Evolutionary conservation across 495 filamentous ascomycete species (phyloP).

Genomic region (Hyaloscypha bicolor): DNA sequence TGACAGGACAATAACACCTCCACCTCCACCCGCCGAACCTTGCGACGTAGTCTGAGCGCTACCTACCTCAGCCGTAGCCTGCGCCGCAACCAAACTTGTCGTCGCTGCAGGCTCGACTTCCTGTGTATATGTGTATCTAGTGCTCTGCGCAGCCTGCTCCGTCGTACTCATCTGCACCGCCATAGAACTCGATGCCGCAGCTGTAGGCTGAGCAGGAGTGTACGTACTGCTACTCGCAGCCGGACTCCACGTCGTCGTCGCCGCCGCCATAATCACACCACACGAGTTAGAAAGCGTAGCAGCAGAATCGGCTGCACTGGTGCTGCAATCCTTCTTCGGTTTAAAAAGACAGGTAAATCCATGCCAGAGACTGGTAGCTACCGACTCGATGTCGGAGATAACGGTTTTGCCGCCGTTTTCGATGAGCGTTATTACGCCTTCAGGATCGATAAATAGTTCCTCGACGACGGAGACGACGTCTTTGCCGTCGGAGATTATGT

Average conservation of each 20-base stretch:
- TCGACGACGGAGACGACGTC: slow-evolving; percentile 7
- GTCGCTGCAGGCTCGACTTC: too few relatives aligned
- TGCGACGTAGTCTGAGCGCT: too few relatives aligned
- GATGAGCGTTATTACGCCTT: background rate
- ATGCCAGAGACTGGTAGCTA: background rate
- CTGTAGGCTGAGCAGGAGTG: background rate
- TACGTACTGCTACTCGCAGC: background rate
- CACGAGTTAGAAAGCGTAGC: background rate
- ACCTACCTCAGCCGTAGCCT: too few relatives aligned
- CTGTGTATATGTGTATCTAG: too few relatives aligned
- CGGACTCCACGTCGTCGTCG: background rate
- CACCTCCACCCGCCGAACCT: too few relatives aligned
- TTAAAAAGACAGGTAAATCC: slow-evolving; percentile 1
- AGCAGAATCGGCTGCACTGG: background rate
- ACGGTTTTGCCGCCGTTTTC: background rate
- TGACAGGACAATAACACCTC: too few relatives aligned
- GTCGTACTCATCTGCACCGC: background rate
- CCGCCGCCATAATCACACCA: background rate
- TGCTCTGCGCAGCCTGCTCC: background rate
- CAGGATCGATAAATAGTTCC: slow-evolving; percentile 8
- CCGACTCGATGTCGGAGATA: slow-evolving; percentile 5
- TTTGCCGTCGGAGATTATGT: slow-evolving; percentile 4
- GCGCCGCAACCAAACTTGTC: too few relatives aligned
- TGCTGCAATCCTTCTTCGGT: background rate
- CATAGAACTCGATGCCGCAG: background rate